phyloP scores from a whole-genome alignment of 257 asterid species.

The Ocimum tenuiflorum region DNA sequence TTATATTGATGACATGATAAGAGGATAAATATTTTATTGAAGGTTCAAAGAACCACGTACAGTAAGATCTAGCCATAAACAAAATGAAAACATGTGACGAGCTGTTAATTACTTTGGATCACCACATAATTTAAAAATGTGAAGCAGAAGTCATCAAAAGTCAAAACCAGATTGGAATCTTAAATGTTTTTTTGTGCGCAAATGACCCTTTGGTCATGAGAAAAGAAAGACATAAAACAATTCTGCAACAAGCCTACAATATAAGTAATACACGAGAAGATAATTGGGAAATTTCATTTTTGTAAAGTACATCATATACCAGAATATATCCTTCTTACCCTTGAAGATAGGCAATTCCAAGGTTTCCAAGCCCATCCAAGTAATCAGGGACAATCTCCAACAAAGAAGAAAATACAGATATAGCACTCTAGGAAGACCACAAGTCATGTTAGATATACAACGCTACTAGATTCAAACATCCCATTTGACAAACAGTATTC shows the following conservation, averaged over 20 bases:
- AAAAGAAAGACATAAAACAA: not conserved
- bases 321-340: constrained; percentile 45
- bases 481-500: constrained; percentile 16
- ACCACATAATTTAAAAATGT: not conserved
- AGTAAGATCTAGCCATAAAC: not conserved
- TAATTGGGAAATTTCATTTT: not conserved
- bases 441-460: constrained; percentile 22
- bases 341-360: constrained; percentile 85
- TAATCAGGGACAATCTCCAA: constrained; percentile 67
- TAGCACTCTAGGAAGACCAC: constrained; percentile 65
- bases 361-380: constrained; percentile 93
- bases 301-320: not conserved
- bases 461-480: constrained; percentile 9
- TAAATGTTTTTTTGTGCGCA: not conserved
- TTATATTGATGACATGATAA: not conserved
- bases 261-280: not conserved
- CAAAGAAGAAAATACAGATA: constrained; percentile 70
- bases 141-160: not conserved
- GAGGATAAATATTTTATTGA: not conserved
- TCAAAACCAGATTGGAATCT: constrained; percentile 1
- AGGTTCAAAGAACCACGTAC: not conserved
- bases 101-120: not conserved
- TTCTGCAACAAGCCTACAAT: not conserved
- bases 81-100: not conserved
- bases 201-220: not conserved